Percentiles rank a stretch among this genome's conserved stretches.
Conservation (phyloP, 495 filamentous ascomycete genomes). For the Hypoxylon cercidicola region DNA sequence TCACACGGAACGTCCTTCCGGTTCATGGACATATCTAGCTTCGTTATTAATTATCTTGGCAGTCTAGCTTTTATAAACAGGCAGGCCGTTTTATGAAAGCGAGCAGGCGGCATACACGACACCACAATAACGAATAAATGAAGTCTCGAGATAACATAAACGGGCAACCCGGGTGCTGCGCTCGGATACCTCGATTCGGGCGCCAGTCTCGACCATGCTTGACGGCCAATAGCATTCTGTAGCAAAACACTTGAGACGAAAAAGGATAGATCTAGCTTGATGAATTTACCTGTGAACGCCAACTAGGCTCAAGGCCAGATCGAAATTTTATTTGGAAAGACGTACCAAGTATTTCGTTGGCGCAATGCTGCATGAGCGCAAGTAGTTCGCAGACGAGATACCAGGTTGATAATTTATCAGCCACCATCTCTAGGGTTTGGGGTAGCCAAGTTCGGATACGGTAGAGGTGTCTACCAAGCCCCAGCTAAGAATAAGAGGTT, state of each 20-base stretch:
- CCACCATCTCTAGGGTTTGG: slow-evolving; percentile 1
- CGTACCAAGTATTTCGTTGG: neutral
- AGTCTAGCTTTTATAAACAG: slow-evolving; percentile 6
- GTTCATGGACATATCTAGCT: slow-evolving; percentile 16
- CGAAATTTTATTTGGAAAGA: neutral
- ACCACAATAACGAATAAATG: neutral
- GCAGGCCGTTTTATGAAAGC: slow-evolving; percentile 12
- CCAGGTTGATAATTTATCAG: slow-evolving; percentile 2
- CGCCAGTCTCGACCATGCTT: slow-evolving; percentile 11
- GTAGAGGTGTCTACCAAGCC: slow-evolving; percentile 5
- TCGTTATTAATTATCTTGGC: slow-evolving; percentile 25
- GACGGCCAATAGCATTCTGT: neutral
- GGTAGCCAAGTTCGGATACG: neutral
- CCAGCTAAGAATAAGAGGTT: slow-evolving; percentile 3
- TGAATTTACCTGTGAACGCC: neutral
- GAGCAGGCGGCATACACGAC: slow-evolving; percentile 1
- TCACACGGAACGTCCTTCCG: slow-evolving; percentile 31
- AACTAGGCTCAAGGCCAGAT: neutral
- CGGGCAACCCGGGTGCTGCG: slow-evolving; percentile 4
- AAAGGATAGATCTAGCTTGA: neutral
- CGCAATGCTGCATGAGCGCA: neutral
- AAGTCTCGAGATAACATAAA: slow-evolving; percentile 15
- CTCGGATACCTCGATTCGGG: slow-evolving; percentile 6
- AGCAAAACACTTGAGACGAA: neutral
- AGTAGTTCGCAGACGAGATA: slow-evolving; percentile 7